These are phyloP conservation scores for Backusella sp. DNA, from an alignment of 192 early-diverging fungal species.

Conservation along the genomic window DNA sequence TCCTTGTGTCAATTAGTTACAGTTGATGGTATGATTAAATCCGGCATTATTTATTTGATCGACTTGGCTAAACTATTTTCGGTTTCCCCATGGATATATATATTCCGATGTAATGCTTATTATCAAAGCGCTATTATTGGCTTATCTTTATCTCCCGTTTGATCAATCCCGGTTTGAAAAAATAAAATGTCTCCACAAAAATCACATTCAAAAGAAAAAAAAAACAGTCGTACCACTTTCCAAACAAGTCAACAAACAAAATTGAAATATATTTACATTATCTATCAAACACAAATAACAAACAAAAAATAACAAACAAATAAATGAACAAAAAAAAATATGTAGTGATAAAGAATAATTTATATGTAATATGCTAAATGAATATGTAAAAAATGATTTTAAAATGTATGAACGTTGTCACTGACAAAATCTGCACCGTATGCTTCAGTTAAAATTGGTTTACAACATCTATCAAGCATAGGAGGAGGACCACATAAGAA, in stretches of 20 bases:
- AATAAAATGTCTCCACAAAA: not conserved
- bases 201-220: not conserved
- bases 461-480: constrained; percentile 42
- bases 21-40: not conserved
- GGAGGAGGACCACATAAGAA: constrained; percentile 43
- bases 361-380: not conserved
- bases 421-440: not conserved
- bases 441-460: constrained; percentile 33
- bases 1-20: not conserved
- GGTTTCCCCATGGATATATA: not conserved
- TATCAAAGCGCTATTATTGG: not conserved
- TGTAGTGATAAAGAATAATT: not conserved
- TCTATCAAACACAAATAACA: not conserved
- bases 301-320: not conserved
- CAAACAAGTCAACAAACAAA: not conserved
- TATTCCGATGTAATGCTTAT: not conserved
- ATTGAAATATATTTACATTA: not conserved
- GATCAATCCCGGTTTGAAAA: not conserved
- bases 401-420: not conserved
- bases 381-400: not conserved
- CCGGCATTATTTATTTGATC: not conserved
- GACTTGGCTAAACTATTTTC: not conserved
- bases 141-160: not conserved
- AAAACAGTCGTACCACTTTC: not conserved
- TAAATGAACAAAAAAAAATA: not conserved